phyloP scores from a whole-genome alignment of 192 early-diverging fungal genomes.

The Tieghemiomyces parasiticus region DNA sequence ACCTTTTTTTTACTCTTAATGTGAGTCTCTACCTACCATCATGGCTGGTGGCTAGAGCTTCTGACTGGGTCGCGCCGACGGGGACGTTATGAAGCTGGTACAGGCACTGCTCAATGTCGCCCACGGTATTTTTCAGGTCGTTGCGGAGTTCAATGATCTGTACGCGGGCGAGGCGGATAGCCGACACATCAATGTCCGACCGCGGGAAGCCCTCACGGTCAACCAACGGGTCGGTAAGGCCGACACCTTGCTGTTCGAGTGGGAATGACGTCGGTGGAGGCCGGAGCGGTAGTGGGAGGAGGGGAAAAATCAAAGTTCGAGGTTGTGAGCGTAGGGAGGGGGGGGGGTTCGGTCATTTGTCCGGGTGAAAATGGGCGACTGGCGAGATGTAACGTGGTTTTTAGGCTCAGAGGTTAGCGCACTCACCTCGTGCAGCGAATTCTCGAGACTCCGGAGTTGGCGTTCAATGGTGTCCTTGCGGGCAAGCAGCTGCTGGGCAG shows the following conservation, averaged over 20 bases:
- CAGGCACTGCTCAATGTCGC: slow-evolving; percentile 33
- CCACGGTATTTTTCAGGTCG: slow-evolving; percentile 39
- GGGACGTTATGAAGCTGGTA: slow-evolving; percentile 22
- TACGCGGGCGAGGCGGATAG: slow-evolving; percentile 33
- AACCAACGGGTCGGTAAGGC: slow-evolving; percentile 33
- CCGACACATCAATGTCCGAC: slow-evolving; percentile 45
- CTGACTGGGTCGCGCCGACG: not conserved
- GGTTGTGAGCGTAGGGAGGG: too few relatives aligned
- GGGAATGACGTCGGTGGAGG: too few relatives aligned
- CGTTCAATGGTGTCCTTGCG: not conserved
- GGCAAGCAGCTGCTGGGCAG: not conserved
- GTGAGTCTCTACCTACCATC: not conserved
- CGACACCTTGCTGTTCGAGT: slow-evolving; percentile 30
- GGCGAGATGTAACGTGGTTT: too few relatives aligned
- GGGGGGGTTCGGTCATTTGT: too few relatives aligned
- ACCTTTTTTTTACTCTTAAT: not conserved
- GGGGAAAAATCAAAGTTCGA: too few relatives aligned
- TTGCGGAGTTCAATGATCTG: slow-evolving; percentile 35
- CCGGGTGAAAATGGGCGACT: too few relatives aligned
- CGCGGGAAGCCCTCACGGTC: slow-evolving; percentile 51
- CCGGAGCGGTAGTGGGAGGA: too few relatives aligned
- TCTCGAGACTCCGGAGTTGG: not conserved
- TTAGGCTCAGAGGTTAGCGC: too few relatives aligned
- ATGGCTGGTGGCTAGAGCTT: not conserved
- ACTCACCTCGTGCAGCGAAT: not conserved